These are phyloP conservation scores for Tetraselmis chui DNA, from an alignment of 139 green algal species.

Conservation along the genomic window DNA sequence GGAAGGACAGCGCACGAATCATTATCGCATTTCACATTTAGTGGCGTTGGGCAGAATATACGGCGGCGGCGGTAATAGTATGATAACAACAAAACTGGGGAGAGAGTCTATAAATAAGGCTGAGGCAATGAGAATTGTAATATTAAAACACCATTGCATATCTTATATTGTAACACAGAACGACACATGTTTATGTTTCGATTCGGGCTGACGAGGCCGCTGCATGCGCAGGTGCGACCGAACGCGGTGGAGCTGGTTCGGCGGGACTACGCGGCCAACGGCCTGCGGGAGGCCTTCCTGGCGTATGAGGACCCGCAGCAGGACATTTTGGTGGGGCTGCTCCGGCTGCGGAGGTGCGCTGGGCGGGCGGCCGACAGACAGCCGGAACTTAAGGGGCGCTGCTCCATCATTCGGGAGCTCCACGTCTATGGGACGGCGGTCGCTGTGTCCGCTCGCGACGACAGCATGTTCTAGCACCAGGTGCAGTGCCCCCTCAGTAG, in stretches of 20 bases:
- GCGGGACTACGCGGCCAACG: conserved; percentile 89
- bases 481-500: too few relatives aligned
- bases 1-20: too few relatives aligned
- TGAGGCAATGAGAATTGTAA: too few relatives aligned
- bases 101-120: too few relatives aligned
- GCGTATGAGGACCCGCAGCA: conserved; percentile 86
- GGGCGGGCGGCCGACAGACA: conserved; percentile 42
- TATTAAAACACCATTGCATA: too few relatives aligned
- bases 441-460: conserved; percentile 79
- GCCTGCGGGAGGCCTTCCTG: conserved; percentile 96
- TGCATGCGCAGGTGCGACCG: conserved; percentile 62
- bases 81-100: too few relatives aligned
- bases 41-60: too few relatives aligned
- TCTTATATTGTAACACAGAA: too few relatives aligned
- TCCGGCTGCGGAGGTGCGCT: conserved; percentile 68
- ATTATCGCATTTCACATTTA: too few relatives aligned
- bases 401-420: conserved; percentile 91
- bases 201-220: too few relatives aligned
- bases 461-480: conserved; percentile 83
- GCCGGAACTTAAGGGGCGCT: conserved; percentile 65
- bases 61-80: too few relatives aligned
- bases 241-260: conserved; percentile 90
- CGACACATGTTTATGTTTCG: too few relatives aligned
- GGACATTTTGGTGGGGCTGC: conserved; percentile 93
- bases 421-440: conserved; percentile 97